Base-by-base conservation (phyloP, 805 yeast species). In the Danielia reshetovae region DNA sequence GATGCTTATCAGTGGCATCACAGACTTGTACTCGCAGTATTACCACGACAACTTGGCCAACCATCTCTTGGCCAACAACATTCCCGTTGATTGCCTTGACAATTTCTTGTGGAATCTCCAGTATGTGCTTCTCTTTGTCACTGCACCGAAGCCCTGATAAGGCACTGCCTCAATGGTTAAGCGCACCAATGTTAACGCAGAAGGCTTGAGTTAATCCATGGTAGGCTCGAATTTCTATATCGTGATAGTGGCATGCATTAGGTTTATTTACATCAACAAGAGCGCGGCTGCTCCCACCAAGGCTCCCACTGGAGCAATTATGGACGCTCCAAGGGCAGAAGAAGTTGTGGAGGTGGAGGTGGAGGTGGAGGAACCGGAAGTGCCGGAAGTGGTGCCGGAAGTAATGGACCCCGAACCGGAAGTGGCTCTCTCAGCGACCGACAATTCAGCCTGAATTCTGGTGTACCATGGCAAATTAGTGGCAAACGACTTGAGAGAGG, bases 31-130 rank as follows among this genome's bases (percentile, higher is more conserved):
- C 34, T 25, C 42, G 12, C 42, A 38, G 29, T 46, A 44, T 15
- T 29, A 34, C 28, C 30, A 38, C 25, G 32, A 32, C 18, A 30
- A 29, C 5, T 34, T 36, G 19, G 33, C 37, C 9, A 22, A 24
- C 12, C 27, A 35, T 18, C 38, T 32, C 14, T 18, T 40, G 12
- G 43, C 49, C 6, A 32, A 34, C 19, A 51, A 48, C 25, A 50
- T 65, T 10, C 71, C 72, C 2, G 40, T 53, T 6, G 71, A 66
- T 29, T 62, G 68, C 34, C 32, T 55, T 12, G 72, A 66, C 42
- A 64, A 65, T 38, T 55, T 65, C 28, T 45, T 65, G 36, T 67
- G 72, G 72, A 63, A 53, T 30, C 39, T 67, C 16, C 60, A 67
- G 38, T 67, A 59, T 34, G 32, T 66, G 16, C 36, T 60, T 10